These are phyloP conservation scores for Malus fusca DNA, from an alignment of 306 rosid genomes.

Conservation along the genomic window DNA sequence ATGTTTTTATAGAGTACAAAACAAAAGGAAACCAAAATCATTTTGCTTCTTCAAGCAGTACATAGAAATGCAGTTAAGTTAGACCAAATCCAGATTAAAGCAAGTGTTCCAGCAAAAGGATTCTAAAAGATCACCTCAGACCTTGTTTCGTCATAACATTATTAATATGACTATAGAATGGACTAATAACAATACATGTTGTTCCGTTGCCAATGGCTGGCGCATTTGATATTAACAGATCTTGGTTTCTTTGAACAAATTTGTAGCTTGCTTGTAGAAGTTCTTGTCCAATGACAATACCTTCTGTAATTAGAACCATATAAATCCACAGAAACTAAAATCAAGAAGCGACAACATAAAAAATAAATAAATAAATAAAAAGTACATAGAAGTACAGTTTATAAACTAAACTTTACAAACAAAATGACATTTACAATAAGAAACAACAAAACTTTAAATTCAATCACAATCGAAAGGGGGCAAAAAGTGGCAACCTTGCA, in stretches of 20 bases:
- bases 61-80: conserved; percentile 9
- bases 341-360: neutral
- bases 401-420: neutral
- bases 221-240: too few species aligned
- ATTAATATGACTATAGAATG: neutral
- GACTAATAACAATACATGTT: conserved; percentile 20
- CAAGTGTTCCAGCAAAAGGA: neutral
- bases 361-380: neutral
- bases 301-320: too few species aligned
- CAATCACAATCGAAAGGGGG: neutral
- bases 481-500: conserved; percentile 46
- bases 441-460: neutral
- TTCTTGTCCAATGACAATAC: too few species aligned
- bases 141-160: neutral
- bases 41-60: conserved; percentile 74
- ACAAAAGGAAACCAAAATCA: conserved; percentile 73
- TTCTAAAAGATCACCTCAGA: neutral
- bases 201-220: conserved; percentile 45
- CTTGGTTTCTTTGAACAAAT: too few species aligned
- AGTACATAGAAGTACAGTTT: neutral
- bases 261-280: too few species aligned
- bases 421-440: neutral
- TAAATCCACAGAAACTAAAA: too few species aligned
- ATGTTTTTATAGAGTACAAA: conserved; percentile 58
- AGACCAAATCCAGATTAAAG: neutral